Base-by-base conservation (phyloP, 2,329 filamentous ascomycete genomes). In the Alternaria tenuissima region DNA sequence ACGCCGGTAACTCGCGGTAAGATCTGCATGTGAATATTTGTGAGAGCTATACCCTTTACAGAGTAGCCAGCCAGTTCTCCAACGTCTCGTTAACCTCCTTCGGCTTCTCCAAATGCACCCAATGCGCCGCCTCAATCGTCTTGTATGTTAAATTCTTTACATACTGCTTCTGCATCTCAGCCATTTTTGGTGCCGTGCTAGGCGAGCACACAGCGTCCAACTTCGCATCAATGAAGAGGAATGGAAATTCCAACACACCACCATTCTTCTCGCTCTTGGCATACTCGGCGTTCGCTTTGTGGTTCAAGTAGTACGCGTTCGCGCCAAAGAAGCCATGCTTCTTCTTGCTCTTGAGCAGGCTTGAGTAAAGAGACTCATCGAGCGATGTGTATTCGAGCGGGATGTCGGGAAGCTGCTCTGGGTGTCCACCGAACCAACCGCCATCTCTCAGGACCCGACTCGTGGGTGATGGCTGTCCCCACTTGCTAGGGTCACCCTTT, bases 251-350 rank as follows among this genome's bases (percentile, higher is more conserved):
- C 47, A 80, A 46, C 5, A 70, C 63, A 0, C 75, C 76, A 4
- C 70, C 71, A 22, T 79, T 78, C 67, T 73, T 76, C 41, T 78
- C 73, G 26, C 76, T 74, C 20, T 78, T 76, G 7, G 75, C 77
- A 65, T 81, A 85, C 39, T 74, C 76, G 3, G 62, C 66, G 55
- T 85, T 85, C 12, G 65, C 70, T 6, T 76, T 70, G 61, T 82
- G 79, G 62, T 85, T 81, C 36, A 80, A 59, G 57, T 85, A 85
- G 62, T 78, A 81, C 0, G 79, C 75, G 26, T 73, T 76, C 1
- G 77, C 70, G 1, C 75, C 70, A 63, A 75, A 81, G 59, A 79
- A 80, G 0, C 81, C 80, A 5, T 79, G 79, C 62, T 73, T 74
- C 63, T 80, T 65, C 68, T 81, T 79, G 16, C 77, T 78, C 20